These are phyloP conservation scores for Hymenoscyphus linearis DNA, from an alignment of 2,329 filamentous ascomycete genomes.

Conservation along the genomic window DNA sequence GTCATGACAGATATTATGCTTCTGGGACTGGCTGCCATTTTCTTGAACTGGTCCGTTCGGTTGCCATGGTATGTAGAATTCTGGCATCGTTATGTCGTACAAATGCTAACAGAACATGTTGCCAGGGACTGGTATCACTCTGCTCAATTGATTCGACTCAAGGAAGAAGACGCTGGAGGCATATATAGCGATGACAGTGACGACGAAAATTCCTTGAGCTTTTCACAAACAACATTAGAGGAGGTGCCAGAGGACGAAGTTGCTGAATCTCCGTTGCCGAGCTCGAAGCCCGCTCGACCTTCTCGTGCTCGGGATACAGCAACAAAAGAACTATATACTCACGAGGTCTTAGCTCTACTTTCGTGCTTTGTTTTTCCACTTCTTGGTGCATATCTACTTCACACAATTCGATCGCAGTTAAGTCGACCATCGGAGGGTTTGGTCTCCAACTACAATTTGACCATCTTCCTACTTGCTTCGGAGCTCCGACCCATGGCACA, in stretches of 20 bases:
- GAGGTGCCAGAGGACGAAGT: slow-evolving; percentile 26
- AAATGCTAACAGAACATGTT: slow-evolving; percentile 11
- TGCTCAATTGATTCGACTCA: slow-evolving; percentile 56
- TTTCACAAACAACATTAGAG: slow-evolving; percentile 25
- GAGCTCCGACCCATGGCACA: slow-evolving; percentile 81
- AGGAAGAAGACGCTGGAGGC: slow-evolving; percentile 40
- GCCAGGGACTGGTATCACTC: slow-evolving; percentile 68
- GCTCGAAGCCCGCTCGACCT: slow-evolving; percentile 17
- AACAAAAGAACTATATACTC: slow-evolving; percentile 60
- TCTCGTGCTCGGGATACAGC: slow-evolving; percentile 35
- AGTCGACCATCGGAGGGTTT: slow-evolving; percentile 79
- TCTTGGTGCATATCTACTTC: slow-evolving; percentile 76
- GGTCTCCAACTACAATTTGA: slow-evolving; percentile 88
- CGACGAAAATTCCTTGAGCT: slow-evolving; percentile 33
- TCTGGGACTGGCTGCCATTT: slow-evolving; percentile 72
- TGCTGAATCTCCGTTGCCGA: slow-evolving; percentile 10
- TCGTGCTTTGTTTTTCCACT: slow-evolving; percentile 77
- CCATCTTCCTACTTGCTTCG: slow-evolving; percentile 81
- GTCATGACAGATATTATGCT: slow-evolving; percentile 83
- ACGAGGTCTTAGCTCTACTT: slow-evolving; percentile 69
- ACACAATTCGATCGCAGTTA: slow-evolving; percentile 73
- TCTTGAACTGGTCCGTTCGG: slow-evolving; percentile 88
- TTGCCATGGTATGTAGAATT: slow-evolving; percentile 67
- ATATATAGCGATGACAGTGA: slow-evolving; percentile 41
- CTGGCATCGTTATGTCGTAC: not conserved